Conservation (phyloP, 306 rosid genomes). For the Oxytropis ochrocephala region DNA sequence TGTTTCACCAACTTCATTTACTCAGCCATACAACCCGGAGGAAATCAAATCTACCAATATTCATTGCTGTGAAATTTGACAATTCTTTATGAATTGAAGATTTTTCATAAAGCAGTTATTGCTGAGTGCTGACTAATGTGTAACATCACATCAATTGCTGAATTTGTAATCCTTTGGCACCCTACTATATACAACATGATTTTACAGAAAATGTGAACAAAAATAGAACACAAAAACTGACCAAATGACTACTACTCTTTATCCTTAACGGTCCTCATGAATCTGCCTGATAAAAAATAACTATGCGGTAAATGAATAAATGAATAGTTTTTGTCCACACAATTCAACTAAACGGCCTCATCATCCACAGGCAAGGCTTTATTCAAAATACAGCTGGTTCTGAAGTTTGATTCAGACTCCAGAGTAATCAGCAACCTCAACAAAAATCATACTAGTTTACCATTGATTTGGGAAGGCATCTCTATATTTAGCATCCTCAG, state of each 20-base stretch:
- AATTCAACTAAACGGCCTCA: neutral
- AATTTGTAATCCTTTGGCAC: conserved; percentile 1
- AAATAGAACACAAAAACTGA: neutral
- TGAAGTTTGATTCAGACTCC: conserved; percentile 13
- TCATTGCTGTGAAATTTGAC: neutral
- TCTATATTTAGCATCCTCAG: conserved; percentile 50
- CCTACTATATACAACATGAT: conserved; percentile 1
- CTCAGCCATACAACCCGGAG: neutral
- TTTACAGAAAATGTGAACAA: neutral
- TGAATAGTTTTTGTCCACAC: neutral
- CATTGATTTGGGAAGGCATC: conserved; percentile 80
- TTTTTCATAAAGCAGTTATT: neutral
- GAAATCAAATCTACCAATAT: conserved; percentile 14
- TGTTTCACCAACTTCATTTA: conserved; percentile 8
- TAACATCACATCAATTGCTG: neutral
- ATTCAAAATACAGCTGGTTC: conserved; percentile 10
- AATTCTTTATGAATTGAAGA: conserved; percentile 2
- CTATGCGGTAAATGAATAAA: conserved; percentile 1
- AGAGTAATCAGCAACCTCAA: neutral
- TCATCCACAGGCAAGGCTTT: neutral
- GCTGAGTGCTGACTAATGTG: neutral
- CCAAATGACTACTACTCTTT: conserved; percentile 10
- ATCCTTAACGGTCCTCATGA: neutral
- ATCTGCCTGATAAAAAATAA: conserved; percentile 1
- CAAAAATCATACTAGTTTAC: conserved; percentile 26